Base-by-base conservation (phyloP, 2,329 filamentous ascomycete genomes). In the Calonectria hongkongensis region DNA sequence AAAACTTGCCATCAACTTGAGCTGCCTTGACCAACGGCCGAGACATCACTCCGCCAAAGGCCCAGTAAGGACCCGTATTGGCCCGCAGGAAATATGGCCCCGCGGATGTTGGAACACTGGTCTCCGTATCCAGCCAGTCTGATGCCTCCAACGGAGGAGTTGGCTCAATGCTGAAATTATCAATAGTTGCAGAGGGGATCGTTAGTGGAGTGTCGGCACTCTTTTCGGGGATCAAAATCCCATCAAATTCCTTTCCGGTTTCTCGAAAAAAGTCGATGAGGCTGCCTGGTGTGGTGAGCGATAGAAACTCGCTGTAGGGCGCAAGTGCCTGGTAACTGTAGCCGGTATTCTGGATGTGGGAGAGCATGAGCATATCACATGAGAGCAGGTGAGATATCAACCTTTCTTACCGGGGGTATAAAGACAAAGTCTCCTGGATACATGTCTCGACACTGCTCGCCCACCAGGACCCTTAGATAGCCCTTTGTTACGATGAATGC, bases 401-500 rank as follows among this genome's bases (percentile, higher is more conserved):
- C 18, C 5, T 41, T 58, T 41, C 67, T 70, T 65, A 70, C 67
- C 16, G 67, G 27, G 15, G 58, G 67, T 30, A 70, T 18, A n/a
- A 65, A 56, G 8, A 58, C 47, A 16, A 70, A 70, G 27, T 70
- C 67, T 43, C 67, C 67, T 28, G 58, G 36, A 36, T 65, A 36
- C 28, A 70, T 28, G 6, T 70, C 67, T 2, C 67, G 58, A 30
- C 60, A 64, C 10, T 13, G 21, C 2, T 65, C 36, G 27, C 47
- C 67, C 9, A 13, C 25, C 8, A 30, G 51, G 18, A 70, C 6
- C 30, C 36, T 70, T 36, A 65, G 2, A 36, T 39, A 47, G 1
- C 67, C 67, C 13, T 70, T 64, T 16, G 47, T 65, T n/a, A 63
- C 33, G 3, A 70, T n/a, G 58, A 70, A 47, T 16, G 67, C 58